These are phyloP conservation scores for Podochytrium sp. DNA, from an alignment of 192 early-diverging fungal species.

Conservation along the genomic window DNA sequence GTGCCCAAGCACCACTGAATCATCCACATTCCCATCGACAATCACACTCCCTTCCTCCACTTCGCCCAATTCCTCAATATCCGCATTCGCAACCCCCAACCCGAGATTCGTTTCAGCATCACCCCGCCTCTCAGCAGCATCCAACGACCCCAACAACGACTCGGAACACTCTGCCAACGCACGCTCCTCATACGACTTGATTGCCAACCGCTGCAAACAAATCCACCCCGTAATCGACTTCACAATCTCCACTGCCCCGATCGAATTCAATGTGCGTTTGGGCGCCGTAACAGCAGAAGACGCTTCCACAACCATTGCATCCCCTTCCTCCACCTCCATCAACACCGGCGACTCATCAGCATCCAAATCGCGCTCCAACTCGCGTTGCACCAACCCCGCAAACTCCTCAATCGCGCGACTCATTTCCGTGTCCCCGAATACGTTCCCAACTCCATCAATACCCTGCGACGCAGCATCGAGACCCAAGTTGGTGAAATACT, in stretches of 20 bases:
- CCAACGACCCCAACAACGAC: neutral
- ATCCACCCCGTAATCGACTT: slow-evolving; percentile 43
- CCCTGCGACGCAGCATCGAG: slow-evolving; percentile 30
- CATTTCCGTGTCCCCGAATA: slow-evolving; percentile 48
- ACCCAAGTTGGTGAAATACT: slow-evolving; percentile 46
- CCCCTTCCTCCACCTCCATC: neutral
- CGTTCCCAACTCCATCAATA: slow-evolving; percentile 34
- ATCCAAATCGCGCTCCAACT: slow-evolving; percentile 20
- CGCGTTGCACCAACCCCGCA: slow-evolving; percentile 34
- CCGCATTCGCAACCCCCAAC: neutral
- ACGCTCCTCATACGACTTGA: neutral
- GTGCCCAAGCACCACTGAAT: neutral
- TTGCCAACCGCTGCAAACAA: slow-evolving; percentile 39
- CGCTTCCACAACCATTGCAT: neutral
- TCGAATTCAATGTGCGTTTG: slow-evolving; percentile 8
- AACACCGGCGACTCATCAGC: neutral
- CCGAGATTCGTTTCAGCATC: neutral
- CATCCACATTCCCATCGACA: neutral
- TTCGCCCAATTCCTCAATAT: neutral
- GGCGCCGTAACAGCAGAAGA: neutral
- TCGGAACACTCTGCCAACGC: neutral
- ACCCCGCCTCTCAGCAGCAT: neutral
- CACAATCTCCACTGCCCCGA: slow-evolving; percentile 28
- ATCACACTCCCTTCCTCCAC: neutral
- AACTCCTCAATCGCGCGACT: slow-evolving; percentile 38